Evolutionary conservation across 306 rosid species (phyloP).

Genomic region (Sophora flavescens): DNA sequence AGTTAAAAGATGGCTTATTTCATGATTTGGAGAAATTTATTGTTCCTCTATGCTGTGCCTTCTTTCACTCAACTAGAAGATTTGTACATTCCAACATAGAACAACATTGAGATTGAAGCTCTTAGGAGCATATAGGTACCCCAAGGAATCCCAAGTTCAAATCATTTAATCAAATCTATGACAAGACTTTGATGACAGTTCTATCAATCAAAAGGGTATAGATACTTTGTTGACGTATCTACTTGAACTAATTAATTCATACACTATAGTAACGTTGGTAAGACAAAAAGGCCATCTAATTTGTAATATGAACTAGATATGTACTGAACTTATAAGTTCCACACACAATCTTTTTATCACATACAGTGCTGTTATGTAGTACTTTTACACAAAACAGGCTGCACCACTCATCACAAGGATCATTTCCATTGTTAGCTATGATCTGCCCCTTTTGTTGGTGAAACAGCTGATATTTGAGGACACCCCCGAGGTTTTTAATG

Average conservation of each 20-base stretch:
- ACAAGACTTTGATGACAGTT: conserved; percentile 29
- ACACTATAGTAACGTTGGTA: conserved; percentile 38
- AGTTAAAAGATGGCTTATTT: too few relatives aligned
- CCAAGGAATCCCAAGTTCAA: neutral
- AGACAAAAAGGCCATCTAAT: conserved; percentile 47
- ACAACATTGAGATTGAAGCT: too few relatives aligned
- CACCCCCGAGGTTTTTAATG: conserved; percentile 24
- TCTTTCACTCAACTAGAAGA: too few relatives aligned
- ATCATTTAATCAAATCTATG: neutral
- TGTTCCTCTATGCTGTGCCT: too few relatives aligned
- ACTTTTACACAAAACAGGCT: conserved; percentile 49
- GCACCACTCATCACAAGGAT: conserved; percentile 38
- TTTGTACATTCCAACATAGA: too few relatives aligned
- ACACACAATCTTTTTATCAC: conserved; percentile 43
- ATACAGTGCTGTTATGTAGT: conserved; percentile 29
- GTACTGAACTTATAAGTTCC: conserved; percentile 44
- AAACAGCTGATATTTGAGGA: conserved; percentile 20
- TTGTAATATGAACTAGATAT: conserved; percentile 44
- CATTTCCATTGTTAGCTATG: conserved; percentile 26
- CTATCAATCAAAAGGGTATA: neutral
- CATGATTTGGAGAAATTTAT: too few relatives aligned
- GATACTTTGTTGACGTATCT: neutral
- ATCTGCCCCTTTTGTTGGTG: conserved; percentile 36
- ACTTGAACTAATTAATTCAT: conserved; percentile 35
- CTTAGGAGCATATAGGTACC: neutral